phyloP scores from a whole-genome alignment of 805 yeast species.

The Saccharomycopsis malanga region DNA sequence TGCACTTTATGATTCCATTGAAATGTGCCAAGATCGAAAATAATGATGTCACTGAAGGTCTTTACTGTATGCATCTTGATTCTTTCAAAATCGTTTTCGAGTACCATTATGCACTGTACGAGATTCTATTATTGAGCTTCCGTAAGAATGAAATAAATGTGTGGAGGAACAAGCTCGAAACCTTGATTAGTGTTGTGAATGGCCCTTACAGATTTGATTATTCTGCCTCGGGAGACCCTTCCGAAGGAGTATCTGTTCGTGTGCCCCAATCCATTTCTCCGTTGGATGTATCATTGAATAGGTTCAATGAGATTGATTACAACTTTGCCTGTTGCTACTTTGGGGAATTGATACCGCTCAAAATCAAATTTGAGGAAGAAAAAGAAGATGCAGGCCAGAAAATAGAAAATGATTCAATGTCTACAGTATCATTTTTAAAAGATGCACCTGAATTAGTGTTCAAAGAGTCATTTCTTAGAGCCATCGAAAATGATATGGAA shows the following conservation, averaged over 20 bases:
- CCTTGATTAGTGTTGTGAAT: constrained; percentile 27
- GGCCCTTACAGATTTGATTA: constrained; percentile 31
- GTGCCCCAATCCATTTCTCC: constrained; percentile 21
- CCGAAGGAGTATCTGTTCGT: constrained; percentile 3
- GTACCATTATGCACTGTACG: constrained; percentile 35
- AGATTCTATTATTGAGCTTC: constrained; percentile 34
- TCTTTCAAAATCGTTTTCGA: constrained; percentile 43
- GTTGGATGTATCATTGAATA: constrained; percentile 15
- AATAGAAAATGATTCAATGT: neutral
- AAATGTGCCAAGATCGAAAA: constrained; percentile 28
- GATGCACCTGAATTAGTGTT: constrained; percentile 6
- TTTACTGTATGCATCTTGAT: constrained; percentile 29
- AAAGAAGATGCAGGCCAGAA: neutral
- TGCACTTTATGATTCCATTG: constrained; percentile 45
- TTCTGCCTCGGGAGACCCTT: constrained; percentile 3
- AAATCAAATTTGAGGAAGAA: neutral
- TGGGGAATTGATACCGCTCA: constrained; percentile 13
- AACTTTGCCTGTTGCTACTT: constrained; percentile 14
- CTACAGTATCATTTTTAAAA: neutral
- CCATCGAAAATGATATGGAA: constrained; percentile 27
- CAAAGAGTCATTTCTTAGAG: constrained; percentile 23
- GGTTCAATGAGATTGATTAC: constrained; percentile 11
- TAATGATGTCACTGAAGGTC: constrained; percentile 26
- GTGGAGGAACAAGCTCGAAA: constrained; percentile 37
- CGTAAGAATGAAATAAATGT: constrained; percentile 30